These are phyloP conservation scores for Clitopilus passeckerianus DNA, from an alignment of 768 basidiomycete species.

Conservation along the genomic window DNA sequence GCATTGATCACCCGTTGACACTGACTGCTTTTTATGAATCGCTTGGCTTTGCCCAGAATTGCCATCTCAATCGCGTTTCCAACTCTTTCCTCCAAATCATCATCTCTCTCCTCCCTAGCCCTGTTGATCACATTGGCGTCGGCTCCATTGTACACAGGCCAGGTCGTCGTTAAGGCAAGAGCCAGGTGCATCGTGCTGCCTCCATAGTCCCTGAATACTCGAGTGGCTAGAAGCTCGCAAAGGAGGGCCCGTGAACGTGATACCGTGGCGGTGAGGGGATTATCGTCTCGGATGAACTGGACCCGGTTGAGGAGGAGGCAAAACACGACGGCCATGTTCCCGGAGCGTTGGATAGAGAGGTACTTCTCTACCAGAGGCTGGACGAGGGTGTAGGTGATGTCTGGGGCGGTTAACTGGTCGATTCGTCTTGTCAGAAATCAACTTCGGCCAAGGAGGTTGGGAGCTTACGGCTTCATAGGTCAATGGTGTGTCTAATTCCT, in stretches of 20 bases:
- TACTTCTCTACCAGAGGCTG: slow-evolving; percentile 90
- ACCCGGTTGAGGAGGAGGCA: slow-evolving; percentile 85
- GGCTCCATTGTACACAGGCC: slow-evolving; percentile 78
- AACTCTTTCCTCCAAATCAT: slow-evolving; percentile 71
- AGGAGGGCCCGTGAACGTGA: slow-evolving; percentile 74
- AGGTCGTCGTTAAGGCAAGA: slow-evolving; percentile 69
- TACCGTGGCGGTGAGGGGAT: slow-evolving; percentile 62
- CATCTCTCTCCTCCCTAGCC: slow-evolving; percentile 60
- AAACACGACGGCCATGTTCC: slow-evolving; percentile 84
- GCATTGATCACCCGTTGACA: slow-evolving; percentile 88
- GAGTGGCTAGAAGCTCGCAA: slow-evolving; percentile 87
- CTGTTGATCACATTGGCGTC: slow-evolving; percentile 51
- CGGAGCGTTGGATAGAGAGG: slow-evolving; percentile 56
- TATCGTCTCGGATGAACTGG: slow-evolving; percentile 77
- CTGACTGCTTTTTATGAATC: slow-evolving; percentile 84
- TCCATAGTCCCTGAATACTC: slow-evolving; percentile 68
- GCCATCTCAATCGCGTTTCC: slow-evolving; percentile 95
- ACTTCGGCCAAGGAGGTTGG: background rate
- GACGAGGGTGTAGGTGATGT: slow-evolving; percentile 86
- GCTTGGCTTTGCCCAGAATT: slow-evolving; percentile 79
- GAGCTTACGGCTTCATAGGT: slow-evolving; percentile 68
- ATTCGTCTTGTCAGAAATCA: background rate
- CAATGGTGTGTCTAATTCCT: slow-evolving; percentile 69
- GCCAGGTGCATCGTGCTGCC: slow-evolving; percentile 66
- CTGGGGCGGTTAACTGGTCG: slow-evolving; percentile 70